Conservation (phyloP, 2,329 filamentous ascomycete species). For the Colletotrichum falcatum region DNA sequence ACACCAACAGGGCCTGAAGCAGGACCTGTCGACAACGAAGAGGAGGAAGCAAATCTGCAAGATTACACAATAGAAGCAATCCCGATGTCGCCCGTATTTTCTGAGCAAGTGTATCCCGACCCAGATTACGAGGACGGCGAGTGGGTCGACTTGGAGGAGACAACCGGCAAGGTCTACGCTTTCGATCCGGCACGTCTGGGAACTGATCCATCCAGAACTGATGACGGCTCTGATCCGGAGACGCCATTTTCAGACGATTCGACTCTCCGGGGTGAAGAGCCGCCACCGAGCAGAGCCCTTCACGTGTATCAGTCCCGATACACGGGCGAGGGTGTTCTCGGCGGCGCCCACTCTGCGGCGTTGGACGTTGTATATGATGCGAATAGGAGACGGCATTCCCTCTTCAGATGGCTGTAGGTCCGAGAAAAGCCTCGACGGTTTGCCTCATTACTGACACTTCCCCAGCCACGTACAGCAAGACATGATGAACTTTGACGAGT, state of each 20-base stretch:
- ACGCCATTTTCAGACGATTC: conserved; percentile 44
- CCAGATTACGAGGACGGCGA: conserved; percentile 44
- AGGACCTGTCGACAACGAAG: conserved; percentile 44
- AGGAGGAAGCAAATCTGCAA: conserved; percentile 35
- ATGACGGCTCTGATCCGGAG: conserved; percentile 48
- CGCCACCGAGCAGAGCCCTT: conserved; percentile 26
- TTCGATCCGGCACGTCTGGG: conserved; percentile 40
- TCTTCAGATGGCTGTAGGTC: conserved; percentile 58
- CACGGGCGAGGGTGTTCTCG: conserved; percentile 52
- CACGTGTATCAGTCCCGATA: conserved; percentile 52
- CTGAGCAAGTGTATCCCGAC: conserved; percentile 41
- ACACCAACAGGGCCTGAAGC: conserved; percentile 25
- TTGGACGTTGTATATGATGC: conserved; percentile 52
- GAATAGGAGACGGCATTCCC: conserved; percentile 47
- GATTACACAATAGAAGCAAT: conserved; percentile 15
- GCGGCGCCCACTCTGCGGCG: conserved; percentile 51
- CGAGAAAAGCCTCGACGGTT: no score
- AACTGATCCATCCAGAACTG: conserved; percentile 44
- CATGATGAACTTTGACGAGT: conserved; percentile 57
- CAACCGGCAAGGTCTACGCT: conserved; percentile 45
- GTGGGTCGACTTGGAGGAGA: conserved; percentile 46
- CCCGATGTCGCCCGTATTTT: conserved; percentile 39
- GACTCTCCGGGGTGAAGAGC: conserved; percentile 41
- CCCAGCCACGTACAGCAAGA: conserved; percentile 54
- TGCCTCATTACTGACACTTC: conserved; percentile 39